Evolutionary conservation across 192 early-diverging fungal species (phyloP), one percentile per base, ranked within the genome.

Genomic region (Jimgerdemannia lactiflua): DNA sequence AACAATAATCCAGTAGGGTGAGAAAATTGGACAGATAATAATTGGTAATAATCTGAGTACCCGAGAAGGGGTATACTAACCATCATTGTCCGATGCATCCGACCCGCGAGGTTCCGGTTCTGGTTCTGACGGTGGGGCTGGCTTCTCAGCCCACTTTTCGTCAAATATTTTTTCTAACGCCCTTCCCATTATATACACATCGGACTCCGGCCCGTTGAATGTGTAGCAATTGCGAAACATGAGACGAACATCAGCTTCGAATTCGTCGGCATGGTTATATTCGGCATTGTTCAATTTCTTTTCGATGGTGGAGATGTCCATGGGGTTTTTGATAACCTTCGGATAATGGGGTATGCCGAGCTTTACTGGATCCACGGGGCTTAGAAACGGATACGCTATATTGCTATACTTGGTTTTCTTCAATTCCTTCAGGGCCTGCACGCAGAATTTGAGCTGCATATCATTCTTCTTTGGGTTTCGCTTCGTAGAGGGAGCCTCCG

Each of bases 341-440:
- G 89, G 88, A 84, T 99, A 99, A 71, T 91, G 89, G 17, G 96
- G 97, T 65, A 98, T 94, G 70, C 88, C 87, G 73, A 98, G 86
- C 3, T 87, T 88, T 18, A 94, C 88, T 20, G 87, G 90, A 75
- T 98, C 96, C 43, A 99, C 97, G 7, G 98, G 96, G 69, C 87
- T 84, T 66, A 92, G 78, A 71, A 95, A 95, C 18, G 92, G 92
- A 41, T 89, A 91, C 42, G 88, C 88, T 65, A 92, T 90, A 71
- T 89, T 86, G 65, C 85, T 88, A 80, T 93, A 86, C 71, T 85
- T 80, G 79, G 86, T 87, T 64, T 93, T 93, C 74, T 86, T 83
- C 71, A 95, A 84, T 68, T 95, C 93, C 66, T 80, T 77, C 43
- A 92, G 69, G 64, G 91, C 85, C 42, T 81, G 81, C 44, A 84